Evolutionary conservation across 768 basidiomycete species (phyloP), one percentile per base, ranked within the genome.

Genomic region (Plicaturopsis crispa): DNA sequence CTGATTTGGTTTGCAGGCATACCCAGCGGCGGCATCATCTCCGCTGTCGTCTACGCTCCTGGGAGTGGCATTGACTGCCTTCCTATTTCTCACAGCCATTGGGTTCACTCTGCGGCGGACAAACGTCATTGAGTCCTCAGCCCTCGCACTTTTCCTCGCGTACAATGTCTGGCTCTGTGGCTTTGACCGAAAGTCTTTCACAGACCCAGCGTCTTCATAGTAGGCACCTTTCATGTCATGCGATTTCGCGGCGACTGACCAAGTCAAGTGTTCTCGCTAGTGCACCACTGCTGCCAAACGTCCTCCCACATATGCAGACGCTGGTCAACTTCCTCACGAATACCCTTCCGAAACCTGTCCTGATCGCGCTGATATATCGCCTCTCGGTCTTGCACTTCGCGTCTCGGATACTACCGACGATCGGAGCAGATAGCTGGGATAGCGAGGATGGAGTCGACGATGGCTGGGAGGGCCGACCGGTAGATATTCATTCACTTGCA

Each of bases 151-250:
- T 19, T 89, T 93, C 56, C 74, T 96, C 30, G 87, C 89, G 5
- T 91, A 88, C 57, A 89, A 89, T 46, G 74, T 92, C 23, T 92
- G 90, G 90, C 68, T 91, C 23, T 89, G 87, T 52, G 85, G 85
- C 13, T 81, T 84, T 47, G 83, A 85, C 55, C 74, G 78, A 47
- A 73, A 75, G 38, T 78, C 83, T 0, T 78, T 80, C 46, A 78
- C 76, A 19, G 80, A 84, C 51, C 75, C 80, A 7, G 76, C 79
- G 24, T 82, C 81, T 8, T 80, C 83, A 36, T 87, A 88, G 86
- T 89, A 57, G 36, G 81, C 70, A 11, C 6, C 31, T 21, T 32
- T 31, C 33, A n/a, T 33, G 18, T 26, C 24, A 21, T 18, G 24
- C 13, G 36, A 38, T 13, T 16, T 7, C 13, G 23, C 7, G 10